Evolutionary conservation across 345 rosid genomes (phyloP), one percentile per base, ranked within the genome.

Genomic region (Nasturtium officinale): DNA sequence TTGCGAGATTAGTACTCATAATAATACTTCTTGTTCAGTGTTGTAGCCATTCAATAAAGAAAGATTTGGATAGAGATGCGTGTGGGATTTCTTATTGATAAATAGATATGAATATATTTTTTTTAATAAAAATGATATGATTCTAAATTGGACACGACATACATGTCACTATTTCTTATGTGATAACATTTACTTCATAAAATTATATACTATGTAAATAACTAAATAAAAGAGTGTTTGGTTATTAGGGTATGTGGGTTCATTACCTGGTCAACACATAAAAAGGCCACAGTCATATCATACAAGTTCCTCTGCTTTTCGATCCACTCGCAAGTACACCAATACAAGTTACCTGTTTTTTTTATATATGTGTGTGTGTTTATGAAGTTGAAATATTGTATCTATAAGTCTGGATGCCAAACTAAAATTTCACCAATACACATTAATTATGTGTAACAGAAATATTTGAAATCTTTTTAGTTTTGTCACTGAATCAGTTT

Each of bases 141-240:
- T 77, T 77, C 43, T 58, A 77, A 77, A 71, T 77, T 71, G 76
- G 77, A 77, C 80, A 77, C 80, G 80, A 71, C 77, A 65, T 51
- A 51, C 76, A 77, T 65, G 18, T 71, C 72, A 69, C 61, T 71
- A 38, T 77, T 17, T 42, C 56, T 77, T 70, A 77, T 70, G 76
- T 50, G 80, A 70, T 70, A 53, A 21, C 45, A 70, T 48, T 70
- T 59, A 57, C 61, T 77, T 64, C 76, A 47, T 48, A 21, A 47
- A 35, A 9, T 28, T 33, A 69, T 75, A 56, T 42, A 13, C 23
- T 42, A 10, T 40, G 42, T 48, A 67, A 66, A 73, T 65, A 66
- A 50, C 26, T 29, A 52, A 69, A 54, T 61, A 33, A 69, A 12
- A 29, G 9, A 37, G 72, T 57, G 76, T 77, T 70, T 77, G 80